A percentile compares a stretch with the other conserved stretches of the same genome.
phyloP scores from a whole-genome alignment of 2,329 filamentous ascomycete genomes.

The Aschersonia sp. region DNA sequence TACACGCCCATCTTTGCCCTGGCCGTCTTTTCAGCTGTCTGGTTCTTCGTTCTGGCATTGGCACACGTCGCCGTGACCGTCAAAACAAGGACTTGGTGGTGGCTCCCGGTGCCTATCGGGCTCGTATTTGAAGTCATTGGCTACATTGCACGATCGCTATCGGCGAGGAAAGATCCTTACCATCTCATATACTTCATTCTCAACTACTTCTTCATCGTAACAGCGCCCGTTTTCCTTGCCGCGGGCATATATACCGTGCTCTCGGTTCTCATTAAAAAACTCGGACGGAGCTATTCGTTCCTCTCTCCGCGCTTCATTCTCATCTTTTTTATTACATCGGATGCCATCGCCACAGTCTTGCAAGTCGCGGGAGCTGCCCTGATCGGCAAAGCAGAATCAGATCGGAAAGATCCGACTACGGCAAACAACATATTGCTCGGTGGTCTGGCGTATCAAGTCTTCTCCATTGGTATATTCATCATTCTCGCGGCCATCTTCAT shows the following conservation, averaged over 20 bases:
- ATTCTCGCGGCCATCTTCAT: constrained; percentile 24
- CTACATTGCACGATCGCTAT: constrained; percentile 33
- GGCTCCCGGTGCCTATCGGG: constrained; percentile 27
- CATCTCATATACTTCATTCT: constrained; percentile 39
- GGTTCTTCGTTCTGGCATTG: constrained; percentile 26
- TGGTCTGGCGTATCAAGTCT: constrained; percentile 38
- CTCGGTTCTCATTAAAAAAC: constrained; percentile 30
- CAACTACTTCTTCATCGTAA: constrained; percentile 48
- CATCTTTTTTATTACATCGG: constrained; percentile 38
- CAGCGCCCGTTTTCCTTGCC: constrained; percentile 41
- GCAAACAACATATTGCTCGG: constrained; percentile 41
- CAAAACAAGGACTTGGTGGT: constrained; percentile 28
- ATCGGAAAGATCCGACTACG: constrained; percentile 31
- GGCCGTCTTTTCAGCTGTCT: constrained; percentile 24
- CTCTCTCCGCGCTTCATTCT: constrained; percentile 32
- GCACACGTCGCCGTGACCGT: constrained; percentile 21
- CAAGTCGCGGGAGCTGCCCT: constrained; percentile 40
- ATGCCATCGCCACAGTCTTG: constrained; percentile 36
- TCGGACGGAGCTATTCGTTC: constrained; percentile 26
- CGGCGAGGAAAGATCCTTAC: constrained; percentile 34
- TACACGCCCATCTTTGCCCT: constrained; percentile 32
- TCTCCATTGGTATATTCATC: constrained; percentile 34
- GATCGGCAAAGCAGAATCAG: constrained; percentile 33
- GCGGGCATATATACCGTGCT: constrained; percentile 42
- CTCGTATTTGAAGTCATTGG: constrained; percentile 33